phyloP scores from a whole-genome alignment of 2,329 filamentous ascomycete genomes.

The Esteya vermicola region DNA sequence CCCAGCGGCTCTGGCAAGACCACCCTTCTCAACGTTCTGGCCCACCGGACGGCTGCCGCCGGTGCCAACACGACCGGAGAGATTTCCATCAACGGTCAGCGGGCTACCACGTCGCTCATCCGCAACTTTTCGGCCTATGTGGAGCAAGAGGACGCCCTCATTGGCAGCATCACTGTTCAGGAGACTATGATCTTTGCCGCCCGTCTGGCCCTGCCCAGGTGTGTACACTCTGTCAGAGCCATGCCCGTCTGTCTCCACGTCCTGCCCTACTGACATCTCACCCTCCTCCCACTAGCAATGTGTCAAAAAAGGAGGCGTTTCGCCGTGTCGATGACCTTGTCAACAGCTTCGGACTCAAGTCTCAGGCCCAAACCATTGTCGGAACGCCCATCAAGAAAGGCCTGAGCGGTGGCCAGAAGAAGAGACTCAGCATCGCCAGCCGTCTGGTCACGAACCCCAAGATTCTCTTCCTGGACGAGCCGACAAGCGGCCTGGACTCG shows the following conservation, averaged over 20 bases:
- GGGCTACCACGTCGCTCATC: conserved; percentile 39
- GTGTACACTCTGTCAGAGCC: conserved; percentile 8
- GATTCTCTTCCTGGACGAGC: conserved; percentile 71
- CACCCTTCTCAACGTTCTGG: conserved; percentile 68
- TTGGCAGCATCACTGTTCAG: conserved; percentile 64
- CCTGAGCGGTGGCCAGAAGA: conserved; percentile 74
- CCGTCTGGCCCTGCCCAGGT: conserved; percentile 46
- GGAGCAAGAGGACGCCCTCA: conserved; percentile 76
- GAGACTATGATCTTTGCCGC: conserved; percentile 73
- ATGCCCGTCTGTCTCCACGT: conserved; percentile 3
- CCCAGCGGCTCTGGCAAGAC: conserved; percentile 65
- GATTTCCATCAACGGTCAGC: conserved; percentile 48
- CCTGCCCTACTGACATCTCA: too few species aligned
- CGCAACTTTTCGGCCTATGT: conserved; percentile 61
- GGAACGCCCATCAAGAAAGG: conserved; percentile 75
- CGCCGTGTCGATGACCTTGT: conserved; percentile 53
- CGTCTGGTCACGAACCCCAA: conserved; percentile 70
- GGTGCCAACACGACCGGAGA: conserved; percentile 29
- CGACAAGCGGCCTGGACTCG: conserved; percentile 72
- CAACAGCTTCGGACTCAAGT: conserved; percentile 56
- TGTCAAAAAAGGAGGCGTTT: conserved; percentile 39
- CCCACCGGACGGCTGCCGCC: conserved; percentile 37
- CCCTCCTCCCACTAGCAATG: too few species aligned
- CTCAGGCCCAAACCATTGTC: conserved; percentile 55
- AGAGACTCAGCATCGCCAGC: conserved; percentile 63